Percentiles rank a stretch among this genome's conserved stretches.
Conservation (phyloP, 1,284 basidiomycete species). For the Porodaedalea pini region DNA sequence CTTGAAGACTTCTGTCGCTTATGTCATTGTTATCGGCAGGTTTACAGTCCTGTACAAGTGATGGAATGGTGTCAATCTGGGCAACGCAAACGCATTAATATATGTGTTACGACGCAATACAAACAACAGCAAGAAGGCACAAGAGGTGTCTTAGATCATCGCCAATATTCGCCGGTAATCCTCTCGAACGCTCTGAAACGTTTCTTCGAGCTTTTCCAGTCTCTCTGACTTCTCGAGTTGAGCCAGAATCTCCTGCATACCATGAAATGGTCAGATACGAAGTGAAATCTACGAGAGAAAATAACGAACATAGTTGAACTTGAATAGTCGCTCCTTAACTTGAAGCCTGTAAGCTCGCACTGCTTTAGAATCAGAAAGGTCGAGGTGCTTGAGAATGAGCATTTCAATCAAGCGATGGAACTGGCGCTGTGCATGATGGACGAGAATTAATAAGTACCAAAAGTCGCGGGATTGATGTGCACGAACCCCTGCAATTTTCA, state of each 20-base stretch:
- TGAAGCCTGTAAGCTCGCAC: conserved; percentile 72
- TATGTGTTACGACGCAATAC: too few species aligned
- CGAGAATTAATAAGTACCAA: conserved; percentile 4
- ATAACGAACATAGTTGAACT: conserved; percentile 81
- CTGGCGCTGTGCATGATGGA: conserved; percentile 62
- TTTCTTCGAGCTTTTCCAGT: conserved; percentile 88
- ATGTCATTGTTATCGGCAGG: too few species aligned
- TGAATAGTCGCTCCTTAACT: conserved; percentile 90
- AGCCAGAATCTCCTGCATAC: conserved; percentile 72
- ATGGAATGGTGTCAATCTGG: too few species aligned
- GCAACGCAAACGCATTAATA: too few species aligned
- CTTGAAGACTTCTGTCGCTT: too few species aligned
- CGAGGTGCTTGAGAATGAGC: conserved; percentile 75
- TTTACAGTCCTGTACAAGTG: too few species aligned
- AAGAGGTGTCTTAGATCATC: conserved; percentile 35
- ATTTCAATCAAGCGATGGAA: conserved; percentile 92
- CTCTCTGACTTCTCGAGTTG: conserved; percentile 85
- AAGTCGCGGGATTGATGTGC: neutral
- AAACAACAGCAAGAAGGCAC: conserved; percentile 23
- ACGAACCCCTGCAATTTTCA: conserved; percentile 87
- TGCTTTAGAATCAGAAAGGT: conserved; percentile 54
- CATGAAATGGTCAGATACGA: conserved; percentile 15
- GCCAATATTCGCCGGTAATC: conserved; percentile 84
- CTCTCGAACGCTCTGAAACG: conserved; percentile 82
- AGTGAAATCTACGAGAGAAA: neutral